These are phyloP conservation scores for Staphylotrichum longicolle DNA, from an alignment of 495 filamentous ascomycete genomes.

Conservation along the genomic window DNA sequence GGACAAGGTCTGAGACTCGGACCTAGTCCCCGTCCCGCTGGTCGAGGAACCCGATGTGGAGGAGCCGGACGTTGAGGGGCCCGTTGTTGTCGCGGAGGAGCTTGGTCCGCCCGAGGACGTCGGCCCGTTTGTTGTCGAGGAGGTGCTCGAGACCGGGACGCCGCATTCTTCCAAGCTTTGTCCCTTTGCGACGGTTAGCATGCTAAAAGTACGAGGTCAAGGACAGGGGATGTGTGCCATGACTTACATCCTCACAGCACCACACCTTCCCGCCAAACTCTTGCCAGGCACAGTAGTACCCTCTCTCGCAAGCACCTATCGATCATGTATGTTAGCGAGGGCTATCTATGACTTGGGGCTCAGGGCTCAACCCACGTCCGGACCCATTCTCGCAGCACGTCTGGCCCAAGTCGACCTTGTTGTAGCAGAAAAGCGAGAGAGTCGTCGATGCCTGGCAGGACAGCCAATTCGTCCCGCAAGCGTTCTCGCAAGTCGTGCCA, in stretches of 20 bases:
- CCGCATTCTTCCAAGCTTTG: constrained; percentile 33
- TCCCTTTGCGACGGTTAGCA: constrained; percentile 20
- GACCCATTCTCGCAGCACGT: constrained; percentile 34
- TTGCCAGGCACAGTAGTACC: constrained; percentile 34
- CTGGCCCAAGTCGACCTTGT: constrained; percentile 31
- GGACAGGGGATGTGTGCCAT: neutral
- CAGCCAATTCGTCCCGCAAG: constrained; percentile 31
- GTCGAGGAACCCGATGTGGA: neutral
- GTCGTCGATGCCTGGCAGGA: constrained; percentile 31
- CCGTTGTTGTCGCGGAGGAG: neutral
- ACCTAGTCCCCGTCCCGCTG: neutral
- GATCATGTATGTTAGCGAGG: neutral
- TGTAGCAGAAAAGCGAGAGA: constrained; percentile 38
- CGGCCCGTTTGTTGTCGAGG: neutral
- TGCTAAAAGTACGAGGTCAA: neutral
- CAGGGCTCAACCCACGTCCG: constrained; percentile 23
- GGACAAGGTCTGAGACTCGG: neutral
- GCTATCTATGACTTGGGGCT: no score
- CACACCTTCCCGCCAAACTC: constrained; percentile 29
- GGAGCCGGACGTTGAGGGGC: neutral
- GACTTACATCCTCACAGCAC: constrained; percentile 34
- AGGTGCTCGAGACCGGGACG: neutral
- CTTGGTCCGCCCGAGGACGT: neutral
- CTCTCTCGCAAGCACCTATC: constrained; percentile 30
- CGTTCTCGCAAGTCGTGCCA: constrained; percentile 32